Evolutionary conservation across 2,329 filamentous ascomycete species (phyloP).

Genomic region (Talaromyces sp.): DNA sequence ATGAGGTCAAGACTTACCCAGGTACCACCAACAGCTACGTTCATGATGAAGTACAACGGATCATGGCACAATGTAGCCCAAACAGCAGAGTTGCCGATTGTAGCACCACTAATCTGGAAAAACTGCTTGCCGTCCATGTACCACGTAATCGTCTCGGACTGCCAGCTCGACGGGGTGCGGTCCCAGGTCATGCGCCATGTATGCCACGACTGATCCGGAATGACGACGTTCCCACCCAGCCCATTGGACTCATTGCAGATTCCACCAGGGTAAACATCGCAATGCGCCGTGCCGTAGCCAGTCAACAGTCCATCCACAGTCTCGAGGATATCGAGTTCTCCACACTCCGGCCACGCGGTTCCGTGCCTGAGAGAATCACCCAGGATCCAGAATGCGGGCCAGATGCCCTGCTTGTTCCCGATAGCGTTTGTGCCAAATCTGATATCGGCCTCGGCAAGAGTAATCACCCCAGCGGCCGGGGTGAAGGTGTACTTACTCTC

Average conservation of each 20-base stretch:
- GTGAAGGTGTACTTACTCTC: constrained; percentile 17
- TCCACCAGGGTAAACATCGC: constrained; percentile 12
- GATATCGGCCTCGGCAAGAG: constrained; percentile 16
- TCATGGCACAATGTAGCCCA: constrained; percentile 16
- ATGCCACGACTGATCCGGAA: constrained; percentile 18
- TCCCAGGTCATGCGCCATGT: constrained; percentile 18
- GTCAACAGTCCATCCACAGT: constrained; percentile 15
- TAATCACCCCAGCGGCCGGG: constrained; percentile 8
- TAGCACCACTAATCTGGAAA: constrained; percentile 11
- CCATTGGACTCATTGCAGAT: constrained; percentile 18
- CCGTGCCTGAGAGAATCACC: constrained; percentile 12
- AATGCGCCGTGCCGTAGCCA: constrained; percentile 17
- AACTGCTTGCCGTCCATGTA: constrained; percentile 18
- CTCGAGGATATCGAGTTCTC: constrained; percentile 17
- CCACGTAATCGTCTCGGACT: constrained; percentile 17
- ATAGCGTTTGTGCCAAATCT: constrained; percentile 15
- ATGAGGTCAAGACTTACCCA: constrained; percentile 8
- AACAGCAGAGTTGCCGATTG: constrained; percentile 6
- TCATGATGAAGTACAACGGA: constrained; percentile 18
- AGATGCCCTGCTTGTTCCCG: constrained; percentile 14
- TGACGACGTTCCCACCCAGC: background rate
- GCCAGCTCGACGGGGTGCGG: constrained; percentile 11
- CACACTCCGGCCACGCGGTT: constrained; percentile 14
- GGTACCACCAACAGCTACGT: constrained; percentile 16
- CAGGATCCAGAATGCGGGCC: constrained; percentile 16